Base-by-base conservation (phyloP, 805 yeast species). In the Metschnikowia lunata region DNA sequence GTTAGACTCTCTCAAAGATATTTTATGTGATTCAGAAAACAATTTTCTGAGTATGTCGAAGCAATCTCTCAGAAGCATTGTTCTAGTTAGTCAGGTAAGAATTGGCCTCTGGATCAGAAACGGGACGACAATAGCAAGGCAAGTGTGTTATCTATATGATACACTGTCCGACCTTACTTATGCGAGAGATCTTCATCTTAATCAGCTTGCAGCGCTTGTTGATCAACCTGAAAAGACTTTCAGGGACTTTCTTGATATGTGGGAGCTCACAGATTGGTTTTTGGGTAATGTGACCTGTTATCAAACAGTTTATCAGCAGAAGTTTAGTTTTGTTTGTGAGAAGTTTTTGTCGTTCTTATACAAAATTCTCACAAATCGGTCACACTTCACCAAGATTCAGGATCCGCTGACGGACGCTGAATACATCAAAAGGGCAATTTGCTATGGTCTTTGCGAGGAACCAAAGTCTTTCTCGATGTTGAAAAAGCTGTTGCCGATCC, bases 21-120 rank as follows among this genome's bases (percentile, higher is more conserved):
- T 45, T 5, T 49, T 60, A 14, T 36, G 31, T 10, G 43, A 41
- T 0, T 35, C 55, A 10, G 27, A 30, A 3, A 51, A 42, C 6
- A 44, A 57, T 9, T 71, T 76, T 46, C 51, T 75, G 42, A 59
- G 60, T 4, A 67, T 81, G 13, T 70, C 85, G 0, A 88, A 83
- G 58, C 67, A 74, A 40, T 72, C 84, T 0, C 59, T 85, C 39
- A 72, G 85, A 58, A 74, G 83, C 12, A 65, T 81, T 29, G 88
- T 82, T 1, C 64, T 83, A 28, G 72, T 77, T 14, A 64, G 82
- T 4, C 91, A 85, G 55, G 76, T 83, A 3, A 74, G 74, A 30
- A 65, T 76, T 1, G 85, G 85, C 1, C 79, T 77, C 48, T 85
- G 93, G 93, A 75, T 85, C 2, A 74, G 91, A 63, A 85, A 85